phyloP scores from a whole-genome alignment of 2,329 filamentous ascomycete species.

The Verticillium klebahnii region DNA sequence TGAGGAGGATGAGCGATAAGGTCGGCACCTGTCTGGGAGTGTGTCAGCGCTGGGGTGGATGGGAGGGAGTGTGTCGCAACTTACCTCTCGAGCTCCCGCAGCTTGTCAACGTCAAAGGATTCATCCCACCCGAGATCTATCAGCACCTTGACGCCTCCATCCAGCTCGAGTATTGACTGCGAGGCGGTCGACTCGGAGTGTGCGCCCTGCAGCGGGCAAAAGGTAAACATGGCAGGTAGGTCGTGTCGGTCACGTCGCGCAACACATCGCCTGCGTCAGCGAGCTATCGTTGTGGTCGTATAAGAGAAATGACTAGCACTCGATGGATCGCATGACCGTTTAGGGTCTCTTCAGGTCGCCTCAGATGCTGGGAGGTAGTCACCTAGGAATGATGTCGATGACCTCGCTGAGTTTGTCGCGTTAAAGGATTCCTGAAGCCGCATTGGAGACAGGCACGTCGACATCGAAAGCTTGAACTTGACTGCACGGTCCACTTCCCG shows the following conservation, averaged over 20 bases:
- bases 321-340: background rate
- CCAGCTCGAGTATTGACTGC: constrained; percentile 93
- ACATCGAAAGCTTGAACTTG: background rate
- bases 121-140: constrained; percentile 97
- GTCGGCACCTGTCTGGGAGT: constrained; percentile 74
- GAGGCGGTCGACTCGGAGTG: constrained; percentile 82
- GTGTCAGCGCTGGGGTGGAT: constrained; percentile 11
- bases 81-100: constrained; percentile 87
- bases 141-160: constrained; percentile 92
- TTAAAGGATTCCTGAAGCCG: background rate
- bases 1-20: constrained; percentile 88
- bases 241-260: background rate
- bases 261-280: background rate
- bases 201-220: constrained; percentile 87
- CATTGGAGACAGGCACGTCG: constrained; percentile 1
- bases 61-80: constrained; percentile 15
- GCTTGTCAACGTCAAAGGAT: constrained; percentile 74
- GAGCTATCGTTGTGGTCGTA: background rate
- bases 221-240: constrained; percentile 77
- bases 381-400: background rate
- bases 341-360: background rate
- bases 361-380: background rate
- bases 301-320: background rate
- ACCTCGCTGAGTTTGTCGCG: background rate
- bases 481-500: background rate